phyloP scores from a whole-genome alignment of 768 basidiomycete genomes.

The Boletus bicolor region DNA sequence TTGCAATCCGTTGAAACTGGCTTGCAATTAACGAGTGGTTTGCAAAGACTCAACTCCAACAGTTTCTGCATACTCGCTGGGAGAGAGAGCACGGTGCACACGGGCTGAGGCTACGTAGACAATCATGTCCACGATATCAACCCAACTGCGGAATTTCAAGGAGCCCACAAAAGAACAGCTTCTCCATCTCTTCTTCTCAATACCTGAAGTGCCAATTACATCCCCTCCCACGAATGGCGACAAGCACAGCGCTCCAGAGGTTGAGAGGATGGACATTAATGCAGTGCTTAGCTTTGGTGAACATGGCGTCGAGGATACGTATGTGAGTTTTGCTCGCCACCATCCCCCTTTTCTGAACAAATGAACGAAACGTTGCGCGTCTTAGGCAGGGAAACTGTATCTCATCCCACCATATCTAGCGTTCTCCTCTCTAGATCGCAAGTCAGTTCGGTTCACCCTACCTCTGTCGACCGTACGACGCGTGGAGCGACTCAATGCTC shows the following conservation, averaged over 20 bases:
- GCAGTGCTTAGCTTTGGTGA: constrained; percentile 79
- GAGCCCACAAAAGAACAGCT: constrained; percentile 89
- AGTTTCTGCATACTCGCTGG: not conserved
- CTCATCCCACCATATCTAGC: constrained; percentile 87
- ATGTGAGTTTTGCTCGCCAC: constrained; percentile 54
- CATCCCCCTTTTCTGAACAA: not conserved
- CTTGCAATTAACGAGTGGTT: not conserved
- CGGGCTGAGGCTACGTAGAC: not conserved
- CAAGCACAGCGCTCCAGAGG: constrained; percentile 35
- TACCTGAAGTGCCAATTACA: constrained; percentile 46
- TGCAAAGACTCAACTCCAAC: not conserved
- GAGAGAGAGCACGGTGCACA: not conserved
- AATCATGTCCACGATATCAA: constrained; percentile 76
- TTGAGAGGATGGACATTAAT: constrained; percentile 82
- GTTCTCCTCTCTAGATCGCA: constrained; percentile 87
- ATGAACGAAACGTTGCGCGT: not conserved
- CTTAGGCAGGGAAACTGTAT: constrained; percentile 85
- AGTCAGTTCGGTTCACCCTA: constrained; percentile 87
- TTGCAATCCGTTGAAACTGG: constrained; percentile 6
- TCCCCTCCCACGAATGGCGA: constrained; percentile 19
- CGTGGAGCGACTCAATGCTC: constrained; percentile 90
- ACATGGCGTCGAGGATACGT: constrained; percentile 85
- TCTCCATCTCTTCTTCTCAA: constrained; percentile 82
- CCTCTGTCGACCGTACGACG: constrained; percentile 90
- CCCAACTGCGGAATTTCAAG: constrained; percentile 87